A percentile compares a stretch with the other conserved stretches of the same genome.
Conservation (phyloP, 2,329 filamentous ascomycete genomes). For the Cladophialophora psammophila region DNA sequence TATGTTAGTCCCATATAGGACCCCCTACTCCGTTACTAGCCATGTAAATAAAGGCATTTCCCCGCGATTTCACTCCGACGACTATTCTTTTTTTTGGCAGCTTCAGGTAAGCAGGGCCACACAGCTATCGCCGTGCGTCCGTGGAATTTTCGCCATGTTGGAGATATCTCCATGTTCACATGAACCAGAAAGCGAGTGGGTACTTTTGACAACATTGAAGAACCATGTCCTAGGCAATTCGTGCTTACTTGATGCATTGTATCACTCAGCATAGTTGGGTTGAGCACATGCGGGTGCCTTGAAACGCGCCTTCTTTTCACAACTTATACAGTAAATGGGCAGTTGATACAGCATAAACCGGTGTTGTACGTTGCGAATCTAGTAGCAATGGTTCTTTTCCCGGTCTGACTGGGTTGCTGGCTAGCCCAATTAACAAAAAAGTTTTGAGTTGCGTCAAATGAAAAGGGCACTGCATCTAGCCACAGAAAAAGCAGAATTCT, state of each 20-base stretch:
- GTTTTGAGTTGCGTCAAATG: background rate
- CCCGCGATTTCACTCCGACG: background rate
- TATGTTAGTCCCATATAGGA: background rate
- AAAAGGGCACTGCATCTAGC: background rate
- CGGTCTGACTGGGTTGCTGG: background rate
- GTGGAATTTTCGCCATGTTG: constrained; percentile 18
- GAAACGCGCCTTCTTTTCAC: background rate
- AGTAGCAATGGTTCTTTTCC: no score
- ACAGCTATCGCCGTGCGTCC: constrained; percentile 11
- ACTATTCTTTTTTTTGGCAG: background rate
- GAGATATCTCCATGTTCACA: background rate
- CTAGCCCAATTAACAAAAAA: background rate
- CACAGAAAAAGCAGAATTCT: background rate
- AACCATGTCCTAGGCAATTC: background rate
- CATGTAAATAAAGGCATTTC: background rate
- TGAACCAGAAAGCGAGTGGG: background rate
- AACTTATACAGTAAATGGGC: background rate
- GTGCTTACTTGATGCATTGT: background rate
- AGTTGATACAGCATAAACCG: background rate
- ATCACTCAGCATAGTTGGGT: background rate
- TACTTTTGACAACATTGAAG: background rate
- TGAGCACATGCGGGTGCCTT: background rate
- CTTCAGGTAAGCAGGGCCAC: background rate
- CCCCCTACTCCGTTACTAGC: background rate
- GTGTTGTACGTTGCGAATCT: background rate